These are phyloP conservation scores for Pichia heedii DNA, from an alignment of 805 yeast species.

Conservation along the genomic window DNA sequence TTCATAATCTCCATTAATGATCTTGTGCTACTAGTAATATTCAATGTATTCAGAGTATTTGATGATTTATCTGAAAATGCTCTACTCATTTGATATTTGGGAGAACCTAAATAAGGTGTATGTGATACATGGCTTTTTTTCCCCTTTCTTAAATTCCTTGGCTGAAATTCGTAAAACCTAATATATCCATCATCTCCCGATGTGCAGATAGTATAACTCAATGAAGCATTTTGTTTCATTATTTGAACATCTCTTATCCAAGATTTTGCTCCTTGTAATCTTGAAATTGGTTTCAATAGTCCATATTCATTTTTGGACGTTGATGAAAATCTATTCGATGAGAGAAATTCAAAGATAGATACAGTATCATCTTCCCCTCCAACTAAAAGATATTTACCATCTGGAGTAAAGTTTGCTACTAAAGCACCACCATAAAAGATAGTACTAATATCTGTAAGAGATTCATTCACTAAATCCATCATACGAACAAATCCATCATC, in stretches of 20 bases:
- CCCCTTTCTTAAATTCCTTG: conserved; percentile 32
- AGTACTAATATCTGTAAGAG: conserved; percentile 44
- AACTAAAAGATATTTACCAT: conserved; percentile 36
- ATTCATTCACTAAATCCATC: conserved; percentile 39
- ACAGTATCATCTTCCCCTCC: conserved; percentile 51
- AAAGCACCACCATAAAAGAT: conserved; percentile 60
- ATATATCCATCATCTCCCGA: conserved; percentile 50
- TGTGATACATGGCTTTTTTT: conserved; percentile 12
- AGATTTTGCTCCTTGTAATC: conserved; percentile 40
- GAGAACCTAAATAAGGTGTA: background rate
- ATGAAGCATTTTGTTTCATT: conserved; percentile 30
- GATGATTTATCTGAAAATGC: conserved; percentile 1
- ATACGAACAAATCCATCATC: conserved; percentile 59
- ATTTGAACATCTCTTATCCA: conserved; percentile 41
- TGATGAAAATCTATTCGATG: conserved; percentile 9
- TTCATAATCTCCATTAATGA: conserved; percentile 23
- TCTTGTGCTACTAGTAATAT: conserved; percentile 12
- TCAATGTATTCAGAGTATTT: conserved; percentile 2
- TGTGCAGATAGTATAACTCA: conserved; percentile 39
- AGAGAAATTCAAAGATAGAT: conserved; percentile 29
- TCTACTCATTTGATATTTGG: conserved; percentile 4
- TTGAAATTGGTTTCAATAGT: conserved; percentile 20
- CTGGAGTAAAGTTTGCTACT: conserved; percentile 39
- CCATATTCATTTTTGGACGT: conserved; percentile 10
- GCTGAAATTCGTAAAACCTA: conserved; percentile 46